These are phyloP conservation scores for Yarrowia bubula DNA, from an alignment of 805 yeast genomes.

Conservation along the genomic window DNA sequence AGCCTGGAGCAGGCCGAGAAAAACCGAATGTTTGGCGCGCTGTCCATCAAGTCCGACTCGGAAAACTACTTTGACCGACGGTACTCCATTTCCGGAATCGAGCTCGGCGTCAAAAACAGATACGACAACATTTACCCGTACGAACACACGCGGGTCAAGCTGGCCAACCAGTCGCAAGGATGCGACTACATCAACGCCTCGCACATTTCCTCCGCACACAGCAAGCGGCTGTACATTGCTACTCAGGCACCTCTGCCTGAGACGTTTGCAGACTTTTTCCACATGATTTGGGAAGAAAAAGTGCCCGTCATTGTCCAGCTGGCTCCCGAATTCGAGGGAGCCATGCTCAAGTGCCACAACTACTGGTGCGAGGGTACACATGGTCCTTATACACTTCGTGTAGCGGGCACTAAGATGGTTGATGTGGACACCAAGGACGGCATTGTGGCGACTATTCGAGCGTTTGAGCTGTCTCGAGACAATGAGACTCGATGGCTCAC, in stretches of 20 bases:
- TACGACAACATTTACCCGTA: conserved; percentile 87
- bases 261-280: conserved; percentile 85
- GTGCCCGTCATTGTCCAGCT: conserved; percentile 70
- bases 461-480: conserved; percentile 1
- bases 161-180: conserved; percentile 26
- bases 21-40: conserved; percentile 55
- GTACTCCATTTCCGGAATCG: conserved; percentile 69
- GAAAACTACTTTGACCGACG: conserved; percentile 32
- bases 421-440: conserved; percentile 10
- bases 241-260: conserved; percentile 87
- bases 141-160: conserved; percentile 74
- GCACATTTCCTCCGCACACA: conserved; percentile 48
- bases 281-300: conserved; percentile 63
- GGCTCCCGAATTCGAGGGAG: conserved; percentile 77
- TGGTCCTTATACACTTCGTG: background rate
- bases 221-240: conserved; percentile 63
- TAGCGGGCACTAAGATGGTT: background rate
- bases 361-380: conserved; percentile 55
- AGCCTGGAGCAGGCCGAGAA: conserved; percentile 68
- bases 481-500: conserved; percentile 47
- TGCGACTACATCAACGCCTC: conserved; percentile 83
- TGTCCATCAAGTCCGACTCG: conserved; percentile 30
- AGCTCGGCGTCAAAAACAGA: conserved; percentile 75
- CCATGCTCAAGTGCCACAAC: conserved; percentile 78
- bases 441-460: conserved; percentile 6